Evolutionary conservation across 495 filamentous ascomycete species (phyloP), one percentile per base, ranked within the genome.

Genomic region (Aspergillus sclerotiicarbonarius): DNA sequence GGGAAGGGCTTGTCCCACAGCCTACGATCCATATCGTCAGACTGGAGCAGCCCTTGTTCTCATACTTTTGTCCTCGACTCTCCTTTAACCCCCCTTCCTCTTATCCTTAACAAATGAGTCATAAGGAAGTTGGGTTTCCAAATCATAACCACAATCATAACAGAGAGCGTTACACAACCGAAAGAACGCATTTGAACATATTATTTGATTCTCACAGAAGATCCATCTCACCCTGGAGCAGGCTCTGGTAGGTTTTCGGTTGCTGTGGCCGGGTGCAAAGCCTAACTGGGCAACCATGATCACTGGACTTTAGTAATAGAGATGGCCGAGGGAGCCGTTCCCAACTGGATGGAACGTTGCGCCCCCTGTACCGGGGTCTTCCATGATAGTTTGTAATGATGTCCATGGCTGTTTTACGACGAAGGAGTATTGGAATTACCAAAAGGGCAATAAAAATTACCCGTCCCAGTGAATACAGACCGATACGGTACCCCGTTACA

Each of bases 341-440:
- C 65, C 63, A 64, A 66, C 66, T 64, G 66, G 51, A 66, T 69
- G 66, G 66, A 66, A 69, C 61, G 61, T 68, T 65, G 66, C 63
- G 66, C 62, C 66, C 62, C 63, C 56, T 60, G 43, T 49, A 54
- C 66, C 47, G 57, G 62, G 62, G 60, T 57, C 25, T 32, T 7
- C 21, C 48, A 47, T 57, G 39, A 45, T 60, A 35, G 58, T 53
- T 52, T 25, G 48, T 21, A 57, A 54, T 59, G 33, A 47, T 39
- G 9, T 45, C 53, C 48, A 43, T 56, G 46, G 48, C 47, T 45
- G n/a, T 55, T 57, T 19, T 37, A 51, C 29, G 31, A 51, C n/a
- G n/a, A 8, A 15, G 12, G 15, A 1, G 47, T 29, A 31, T n/a
- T 8, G 25, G 16, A 16, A 15, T 50, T 12, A 21, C 20, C 18